Evolutionary conservation across 225 moss, liverwort and hornwort genomes (phyloP).

Genomic region (Polytrichum commune): DNA sequence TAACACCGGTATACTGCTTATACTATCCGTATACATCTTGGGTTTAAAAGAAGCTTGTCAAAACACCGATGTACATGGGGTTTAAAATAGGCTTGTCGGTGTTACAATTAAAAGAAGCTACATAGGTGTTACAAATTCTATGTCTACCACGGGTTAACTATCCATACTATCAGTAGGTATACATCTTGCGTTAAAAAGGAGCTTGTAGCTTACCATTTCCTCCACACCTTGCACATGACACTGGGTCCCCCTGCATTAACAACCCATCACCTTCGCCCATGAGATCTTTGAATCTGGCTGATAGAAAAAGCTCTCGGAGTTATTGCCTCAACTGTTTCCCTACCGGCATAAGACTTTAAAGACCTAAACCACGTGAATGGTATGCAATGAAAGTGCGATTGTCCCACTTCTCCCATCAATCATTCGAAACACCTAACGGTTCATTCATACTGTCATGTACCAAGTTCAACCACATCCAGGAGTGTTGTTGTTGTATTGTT

Average conservation of each 20-base stretch:
- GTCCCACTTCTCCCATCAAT: no score
- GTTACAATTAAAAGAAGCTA: conserved; percentile 5
- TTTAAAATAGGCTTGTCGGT: not conserved
- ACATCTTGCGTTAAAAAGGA: not conserved
- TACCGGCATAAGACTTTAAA: not conserved
- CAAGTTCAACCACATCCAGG: no score
- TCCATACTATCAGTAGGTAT: no score
- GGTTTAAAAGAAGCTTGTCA: conserved; percentile 1
- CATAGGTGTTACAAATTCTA: not conserved
- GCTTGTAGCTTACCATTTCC: conserved; percentile 67
- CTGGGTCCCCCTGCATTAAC: conserved; percentile 86
- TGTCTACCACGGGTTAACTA: no score
- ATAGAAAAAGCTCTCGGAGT: not conserved
- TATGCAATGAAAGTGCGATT: not conserved
- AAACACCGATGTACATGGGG: not conserved
- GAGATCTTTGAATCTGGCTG: not conserved
- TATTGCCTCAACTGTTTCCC: not conserved
- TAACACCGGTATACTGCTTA: no score
- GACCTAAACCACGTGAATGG: not conserved
- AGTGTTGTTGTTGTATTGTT: no score
- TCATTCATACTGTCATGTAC: not conserved
- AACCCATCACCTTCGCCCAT: not conserved
- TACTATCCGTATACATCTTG: no score
- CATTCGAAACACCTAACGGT: not conserved
- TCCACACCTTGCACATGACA: conserved; percentile 79